Base-by-base conservation (phyloP, 2,329 filamentous ascomycete genomes). In the Fusarium cicatricum region DNA sequence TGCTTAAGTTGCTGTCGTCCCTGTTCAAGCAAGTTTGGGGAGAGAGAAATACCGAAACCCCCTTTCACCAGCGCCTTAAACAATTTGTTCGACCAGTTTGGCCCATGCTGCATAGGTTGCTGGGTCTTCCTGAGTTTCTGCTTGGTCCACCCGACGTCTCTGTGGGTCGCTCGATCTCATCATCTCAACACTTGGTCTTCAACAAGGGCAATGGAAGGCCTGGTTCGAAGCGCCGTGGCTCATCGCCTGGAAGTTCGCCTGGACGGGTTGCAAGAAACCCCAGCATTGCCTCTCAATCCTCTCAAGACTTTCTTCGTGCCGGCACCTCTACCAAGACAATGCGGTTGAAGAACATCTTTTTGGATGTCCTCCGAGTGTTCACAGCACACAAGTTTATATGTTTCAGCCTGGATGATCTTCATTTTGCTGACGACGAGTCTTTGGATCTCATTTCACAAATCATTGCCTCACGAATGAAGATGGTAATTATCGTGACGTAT, bases 341-440 rank as follows among this genome's bases (percentile, higher is more conserved):
- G 62, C 87, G 91, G 11, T 83, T 97, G 51, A 90, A 94, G 82
- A 94, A 92, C 69, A 93, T 91, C 2, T 94, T 96, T 66, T 78
- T 97, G 39, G 93, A 97, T 64, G 89, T 97, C 10, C 75, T 97
- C 44, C 85, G 91, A 46, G 85, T 96, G 36, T 87, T 98, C 50
- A 90, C 91, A 0, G 82, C 88, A 16, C 88, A 93, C 71, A 95
- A 93, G 67, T 87, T 97, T 67, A 92, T 97, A 48, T 96, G 91
- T 69, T 88, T 97, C 65, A 92, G 88, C 66, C 77, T 97, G 23
- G 94, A 97, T 69, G 94, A 97, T 73, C 77, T 97, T 28, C 92
- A 97, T 67, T 95, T 92, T 72, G 92, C 92, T 7, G 94, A 97
- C 70, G 85, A 90, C 21, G 94, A 97, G 72, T 95, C 90, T 12